phyloP scores from a whole-genome alignment of 768 basidiomycete genomes.

The Boletus fagicola region DNA sequence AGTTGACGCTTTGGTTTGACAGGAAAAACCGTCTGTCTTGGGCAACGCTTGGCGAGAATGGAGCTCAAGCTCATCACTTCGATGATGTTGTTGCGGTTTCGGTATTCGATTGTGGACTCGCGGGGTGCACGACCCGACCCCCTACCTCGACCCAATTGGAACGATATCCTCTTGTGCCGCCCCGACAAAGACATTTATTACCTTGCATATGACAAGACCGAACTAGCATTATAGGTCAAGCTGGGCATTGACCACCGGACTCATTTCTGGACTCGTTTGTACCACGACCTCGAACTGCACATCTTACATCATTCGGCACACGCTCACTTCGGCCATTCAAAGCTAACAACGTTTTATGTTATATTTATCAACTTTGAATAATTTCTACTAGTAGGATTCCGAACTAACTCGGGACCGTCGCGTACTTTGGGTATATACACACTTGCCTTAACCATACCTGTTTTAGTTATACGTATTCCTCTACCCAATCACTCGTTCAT shows the following conservation, averaged over 20 bases:
- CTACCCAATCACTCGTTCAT: constrained; percentile 10
- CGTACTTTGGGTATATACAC: constrained; percentile 6
- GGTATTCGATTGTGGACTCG: constrained; percentile 55
- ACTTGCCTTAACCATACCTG: not conserved
- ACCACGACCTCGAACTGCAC: constrained; percentile 6
- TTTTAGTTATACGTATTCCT: constrained; percentile 10
- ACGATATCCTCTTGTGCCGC: constrained; percentile 68
- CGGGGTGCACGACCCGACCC: constrained; percentile 43
- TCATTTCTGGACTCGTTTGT: constrained; percentile 7
- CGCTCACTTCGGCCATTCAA: constrained; percentile 4
- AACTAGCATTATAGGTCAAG: constrained; percentile 25
- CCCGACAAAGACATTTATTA: constrained; percentile 55
- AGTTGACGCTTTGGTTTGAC: constrained; percentile 9
- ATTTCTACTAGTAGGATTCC: constrained; percentile 10
- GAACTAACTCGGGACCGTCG: constrained; percentile 17
- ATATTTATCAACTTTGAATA: constrained; percentile 22
- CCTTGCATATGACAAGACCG: constrained; percentile 42
- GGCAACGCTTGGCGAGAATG: constrained; percentile 70
- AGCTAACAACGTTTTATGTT: constrained; percentile 15
- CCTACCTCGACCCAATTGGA: constrained; percentile 71
- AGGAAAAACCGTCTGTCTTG: constrained; percentile 73
- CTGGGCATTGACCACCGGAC: constrained; percentile 27
- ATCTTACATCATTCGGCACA: constrained; percentile 14
- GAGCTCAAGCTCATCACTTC: constrained; percentile 71
- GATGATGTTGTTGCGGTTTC: constrained; percentile 64